These are phyloP conservation scores for Urochloa ruziziensis DNA, from an alignment of 176 grass and related monocot genomes.

Conservation along the genomic window DNA sequence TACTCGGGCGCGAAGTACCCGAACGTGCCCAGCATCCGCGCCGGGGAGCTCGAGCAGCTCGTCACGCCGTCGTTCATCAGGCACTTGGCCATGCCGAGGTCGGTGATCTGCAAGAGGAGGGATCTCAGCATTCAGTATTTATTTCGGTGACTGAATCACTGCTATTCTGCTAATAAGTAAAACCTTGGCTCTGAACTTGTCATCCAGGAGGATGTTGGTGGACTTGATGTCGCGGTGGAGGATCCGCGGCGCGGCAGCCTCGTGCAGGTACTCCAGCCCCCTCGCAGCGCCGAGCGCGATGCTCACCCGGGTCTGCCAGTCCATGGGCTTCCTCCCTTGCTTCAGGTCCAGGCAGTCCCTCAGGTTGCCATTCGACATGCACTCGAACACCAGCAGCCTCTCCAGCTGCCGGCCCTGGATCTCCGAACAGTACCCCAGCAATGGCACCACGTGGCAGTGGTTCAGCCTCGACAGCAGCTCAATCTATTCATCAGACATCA, in stretches of 20 bases:
- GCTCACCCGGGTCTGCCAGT: constrained; percentile 77
- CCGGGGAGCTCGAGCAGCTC: constrained; percentile 88
- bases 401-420: constrained; percentile 73
- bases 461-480: constrained; percentile 92
- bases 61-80: constrained; percentile 80
- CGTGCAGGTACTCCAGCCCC: constrained; percentile 93
- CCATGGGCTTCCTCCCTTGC: constrained; percentile 63
- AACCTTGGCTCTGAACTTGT: constrained; percentile 70
- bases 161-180: too few species aligned
- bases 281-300: constrained; percentile 77
- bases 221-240: constrained; percentile 97
- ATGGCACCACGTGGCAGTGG: constrained; percentile 87
- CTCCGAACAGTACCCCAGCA: constrained; percentile 93
- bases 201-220: constrained; percentile 92
- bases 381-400: constrained; percentile 85
- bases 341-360: constrained; percentile 83
- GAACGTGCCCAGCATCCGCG: constrained; percentile 92
- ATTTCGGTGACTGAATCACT: not conserved
- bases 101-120: constrained; percentile 90
- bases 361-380: constrained; percentile 85
- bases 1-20: constrained; percentile 98
- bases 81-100: constrained; percentile 96
- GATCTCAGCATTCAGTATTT: not conserved
- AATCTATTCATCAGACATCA: constrained; percentile 39
- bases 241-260: constrained; percentile 92